These are phyloP conservation scores for Dictyophora rubrovolvata DNA, from an alignment of 768 basidiomycete genomes.

Conservation along the genomic window DNA sequence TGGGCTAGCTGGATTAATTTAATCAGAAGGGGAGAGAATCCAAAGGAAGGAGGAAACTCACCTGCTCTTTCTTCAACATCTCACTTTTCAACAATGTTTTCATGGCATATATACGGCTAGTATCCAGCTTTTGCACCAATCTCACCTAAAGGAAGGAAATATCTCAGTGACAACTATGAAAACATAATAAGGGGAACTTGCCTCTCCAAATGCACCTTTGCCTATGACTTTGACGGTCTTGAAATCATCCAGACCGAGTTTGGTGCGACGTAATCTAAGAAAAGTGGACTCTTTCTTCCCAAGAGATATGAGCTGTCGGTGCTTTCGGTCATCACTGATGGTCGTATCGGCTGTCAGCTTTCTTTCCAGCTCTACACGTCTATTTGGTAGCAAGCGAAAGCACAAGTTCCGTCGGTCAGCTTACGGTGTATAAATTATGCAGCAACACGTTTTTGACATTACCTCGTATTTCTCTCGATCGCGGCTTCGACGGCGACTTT, in stretches of 20 bases:
- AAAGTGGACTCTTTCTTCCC: slow-evolving; percentile 86
- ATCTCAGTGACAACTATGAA: neutral
- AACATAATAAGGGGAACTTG: slow-evolving; percentile 23
- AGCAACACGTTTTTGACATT: slow-evolving; percentile 11
- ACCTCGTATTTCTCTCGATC: slow-evolving; percentile 90
- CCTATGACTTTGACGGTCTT: slow-evolving; percentile 97
- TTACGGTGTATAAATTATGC: no score
- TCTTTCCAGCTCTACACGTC: slow-evolving; percentile 82
- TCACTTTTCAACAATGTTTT: slow-evolving; percentile 95
- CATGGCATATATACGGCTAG: slow-evolving; percentile 98
- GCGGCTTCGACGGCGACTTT: slow-evolving; percentile 94
- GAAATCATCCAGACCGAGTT: slow-evolving; percentile 86
- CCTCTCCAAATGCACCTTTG: slow-evolving; percentile 98
- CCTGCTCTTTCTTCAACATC: slow-evolving; percentile 99
- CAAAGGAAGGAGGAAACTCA: slow-evolving; percentile 22
- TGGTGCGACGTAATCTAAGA: slow-evolving; percentile 79
- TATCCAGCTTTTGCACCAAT: slow-evolving; percentile 92
- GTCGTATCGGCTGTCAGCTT: slow-evolving; percentile 58
- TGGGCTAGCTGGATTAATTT: slow-evolving; percentile 66
- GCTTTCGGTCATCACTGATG: slow-evolving; percentile 77
- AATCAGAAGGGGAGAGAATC: neutral
- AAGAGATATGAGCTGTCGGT: slow-evolving; percentile 69
- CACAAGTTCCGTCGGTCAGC: no score
- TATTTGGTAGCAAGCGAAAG: slow-evolving; percentile 24
- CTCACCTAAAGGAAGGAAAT: slow-evolving; percentile 52